phyloP scores from a whole-genome alignment of 2,329 filamentous ascomycete species.

The Fusarium agapanthi region DNA sequence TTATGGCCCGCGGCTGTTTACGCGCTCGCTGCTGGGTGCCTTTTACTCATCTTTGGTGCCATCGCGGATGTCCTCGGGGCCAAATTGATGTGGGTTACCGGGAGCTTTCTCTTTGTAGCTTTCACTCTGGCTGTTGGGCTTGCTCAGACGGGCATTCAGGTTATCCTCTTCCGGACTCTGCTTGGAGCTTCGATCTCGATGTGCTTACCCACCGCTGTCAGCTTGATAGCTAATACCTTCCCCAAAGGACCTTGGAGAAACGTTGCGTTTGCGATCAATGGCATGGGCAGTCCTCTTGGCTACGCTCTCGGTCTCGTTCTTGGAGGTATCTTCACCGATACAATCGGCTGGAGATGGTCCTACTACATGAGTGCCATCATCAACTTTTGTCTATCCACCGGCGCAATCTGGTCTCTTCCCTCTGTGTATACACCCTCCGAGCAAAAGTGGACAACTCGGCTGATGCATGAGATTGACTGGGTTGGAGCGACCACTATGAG shows the following conservation, averaged over 20 bases:
- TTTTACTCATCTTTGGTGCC: conserved; percentile 49
- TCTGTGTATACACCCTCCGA: conserved; percentile 31
- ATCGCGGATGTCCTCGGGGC: conserved; percentile 50
- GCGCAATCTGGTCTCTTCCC: conserved; percentile 50
- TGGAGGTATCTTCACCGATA: conserved; percentile 58
- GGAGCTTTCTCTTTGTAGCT: conserved; percentile 44
- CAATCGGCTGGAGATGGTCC: conserved; percentile 57
- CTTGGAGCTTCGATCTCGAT: conserved; percentile 50
- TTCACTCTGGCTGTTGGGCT: conserved; percentile 49
- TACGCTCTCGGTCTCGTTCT: conserved; percentile 60
- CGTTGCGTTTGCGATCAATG: conserved; percentile 54
- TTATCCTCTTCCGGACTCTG: conserved; percentile 49
- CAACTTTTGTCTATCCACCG: conserved; percentile 48
- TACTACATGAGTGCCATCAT: conserved; percentile 53
- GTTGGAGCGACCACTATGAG: conserved; percentile 57
- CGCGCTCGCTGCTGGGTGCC: conserved; percentile 26
- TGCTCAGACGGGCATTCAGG: conserved; percentile 46
- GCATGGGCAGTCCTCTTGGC: conserved; percentile 56
- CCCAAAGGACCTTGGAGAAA: conserved; percentile 50
- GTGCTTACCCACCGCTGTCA: conserved; percentile 50
- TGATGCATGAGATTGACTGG: conserved; percentile 61
- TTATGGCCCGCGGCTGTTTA: conserved; percentile 38
- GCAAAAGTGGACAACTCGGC: conserved; percentile 39
- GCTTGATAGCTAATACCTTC: conserved; percentile 50
- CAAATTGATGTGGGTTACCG: conserved; percentile 46